Conservation (phyloP, 345 rosid species). For the Citrus glauca region DNA sequence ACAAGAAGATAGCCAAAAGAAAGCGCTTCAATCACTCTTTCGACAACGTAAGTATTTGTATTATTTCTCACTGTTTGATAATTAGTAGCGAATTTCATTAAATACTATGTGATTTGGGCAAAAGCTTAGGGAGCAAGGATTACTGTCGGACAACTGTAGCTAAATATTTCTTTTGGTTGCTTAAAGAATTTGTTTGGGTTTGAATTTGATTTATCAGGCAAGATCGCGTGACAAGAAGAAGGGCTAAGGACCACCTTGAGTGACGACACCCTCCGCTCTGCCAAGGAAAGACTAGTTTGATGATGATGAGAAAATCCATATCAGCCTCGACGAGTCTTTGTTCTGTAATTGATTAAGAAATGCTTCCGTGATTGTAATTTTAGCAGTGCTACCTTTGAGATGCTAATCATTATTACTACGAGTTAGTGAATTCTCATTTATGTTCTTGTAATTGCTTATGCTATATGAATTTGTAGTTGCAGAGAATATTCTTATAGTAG, state of each 20-base stretch:
- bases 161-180: too few relatives aligned
- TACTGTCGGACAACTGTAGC: too few relatives aligned
- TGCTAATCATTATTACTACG: not conserved
- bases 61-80: not conserved
- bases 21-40: conserved; percentile 90
- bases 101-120: too few relatives aligned
- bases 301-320: conserved; percentile 51
- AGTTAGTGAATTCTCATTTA: not conserved
- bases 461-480: too few relatives aligned
- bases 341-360: conserved; percentile 35
- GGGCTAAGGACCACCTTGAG: conserved; percentile 83
- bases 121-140: too few relatives aligned
- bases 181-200: not conserved
- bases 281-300: conserved; percentile 61
- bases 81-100: not conserved
- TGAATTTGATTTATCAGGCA: conserved; percentile 41
- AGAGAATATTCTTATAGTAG: too few relatives aligned
- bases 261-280: conserved; percentile 59
- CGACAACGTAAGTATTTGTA: conserved; percentile 60
- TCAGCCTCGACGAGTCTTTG: conserved; percentile 70
- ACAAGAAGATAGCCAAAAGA: conserved; percentile 77
- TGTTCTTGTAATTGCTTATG: not conserved
- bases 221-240: conserved; percentile 89
- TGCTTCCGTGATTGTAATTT: conserved; percentile 14
- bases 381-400: not conserved